Percentiles rank a stretch among this genome's conserved stretches.
These are phyloP conservation scores for Fistulinella cinereoalba DNA, from an alignment of 1,284 basidiomycete genomes.

Conservation along the genomic window DNA sequence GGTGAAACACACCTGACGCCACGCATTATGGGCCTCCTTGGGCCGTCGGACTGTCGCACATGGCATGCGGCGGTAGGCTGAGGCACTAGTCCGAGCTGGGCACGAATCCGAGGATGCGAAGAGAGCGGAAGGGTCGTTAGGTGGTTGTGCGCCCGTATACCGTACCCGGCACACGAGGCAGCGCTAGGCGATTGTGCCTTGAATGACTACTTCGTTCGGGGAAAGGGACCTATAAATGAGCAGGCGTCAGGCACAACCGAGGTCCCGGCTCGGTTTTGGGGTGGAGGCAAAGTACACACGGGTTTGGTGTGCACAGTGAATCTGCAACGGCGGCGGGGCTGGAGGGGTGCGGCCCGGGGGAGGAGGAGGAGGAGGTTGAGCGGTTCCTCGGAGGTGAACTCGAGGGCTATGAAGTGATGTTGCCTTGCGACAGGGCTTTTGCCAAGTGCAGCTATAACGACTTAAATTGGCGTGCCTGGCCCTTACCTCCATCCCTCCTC, in stretches of 20 bases:
- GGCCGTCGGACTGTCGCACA: neutral
- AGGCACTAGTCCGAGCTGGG: neutral
- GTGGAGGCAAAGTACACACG: conserved; percentile 11
- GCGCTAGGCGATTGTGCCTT: conserved; percentile 13
- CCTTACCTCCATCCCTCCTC: conserved; percentile 5
- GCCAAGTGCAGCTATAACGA: conserved; percentile 2
- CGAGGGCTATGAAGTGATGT: no score
- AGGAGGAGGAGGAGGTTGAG: neutral
- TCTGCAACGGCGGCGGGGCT: neutral
- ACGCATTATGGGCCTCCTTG: neutral
- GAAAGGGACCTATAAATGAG: conserved; percentile 1
- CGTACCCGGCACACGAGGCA: conserved; percentile 9
- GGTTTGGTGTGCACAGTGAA: no score
- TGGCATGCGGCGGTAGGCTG: neutral
- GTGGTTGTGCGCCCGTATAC: neutral
- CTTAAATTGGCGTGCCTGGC: conserved; percentile 28
- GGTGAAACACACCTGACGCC: conserved; percentile 2
- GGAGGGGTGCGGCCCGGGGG: neutral
- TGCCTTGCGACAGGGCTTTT: conserved; percentile 1
- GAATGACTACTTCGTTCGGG: conserved; percentile 6
- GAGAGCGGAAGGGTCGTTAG: neutral
- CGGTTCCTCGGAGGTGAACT: neutral
- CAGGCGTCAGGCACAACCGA: conserved; percentile 16
- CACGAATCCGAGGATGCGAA: conserved; percentile 8
- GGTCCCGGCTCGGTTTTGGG: neutral